These are phyloP conservation scores for Stropharia rugosoannulata DNA, from an alignment of 768 basidiomycete species.

Conservation along the genomic window DNA sequence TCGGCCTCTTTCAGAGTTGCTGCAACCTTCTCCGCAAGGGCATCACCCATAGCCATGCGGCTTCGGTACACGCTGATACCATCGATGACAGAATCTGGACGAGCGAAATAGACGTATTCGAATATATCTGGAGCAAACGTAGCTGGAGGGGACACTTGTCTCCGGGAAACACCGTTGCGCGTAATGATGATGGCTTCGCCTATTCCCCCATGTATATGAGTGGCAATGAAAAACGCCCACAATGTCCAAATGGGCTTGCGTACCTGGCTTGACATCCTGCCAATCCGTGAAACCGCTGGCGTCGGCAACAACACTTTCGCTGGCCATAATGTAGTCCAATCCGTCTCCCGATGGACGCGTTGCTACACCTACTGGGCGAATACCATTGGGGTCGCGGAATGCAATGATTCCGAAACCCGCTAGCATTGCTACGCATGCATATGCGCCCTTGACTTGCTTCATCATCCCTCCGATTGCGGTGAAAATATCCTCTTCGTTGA, in stretches of 20 bases:
- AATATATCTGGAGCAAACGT: conserved; percentile 97
- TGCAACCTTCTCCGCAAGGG: conserved; percentile 84
- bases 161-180: conserved; percentile 68
- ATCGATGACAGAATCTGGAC: conserved; percentile 96
- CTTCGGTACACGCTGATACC: conserved; percentile 96
- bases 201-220: conserved; percentile 26
- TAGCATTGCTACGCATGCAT: conserved; percentile 98
- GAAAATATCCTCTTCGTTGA: conserved; percentile 99
- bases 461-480: conserved; percentile 89
- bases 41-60: conserved; percentile 99
- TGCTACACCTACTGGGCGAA: conserved; percentile 89
- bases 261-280: conserved; percentile 92
- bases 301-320: conserved; percentile 96
- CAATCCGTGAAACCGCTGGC: conserved; percentile 89
- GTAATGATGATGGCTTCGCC: conserved; percentile 98
- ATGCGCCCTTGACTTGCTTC: conserved; percentile 86
- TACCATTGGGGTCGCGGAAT: conserved; percentile 97
- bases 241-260: conserved; percentile 15
- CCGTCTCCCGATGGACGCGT: conserved; percentile 58
- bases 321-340: conserved; percentile 87
- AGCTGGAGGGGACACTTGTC: conserved; percentile 66
- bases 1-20: conserved; percentile 66
- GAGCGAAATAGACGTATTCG: conserved; percentile 97
- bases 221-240: background rate
- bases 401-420: conserved; percentile 98